Base-by-base conservation (phyloP, 257 asterid species). In the Gentiana straminea region DNA sequence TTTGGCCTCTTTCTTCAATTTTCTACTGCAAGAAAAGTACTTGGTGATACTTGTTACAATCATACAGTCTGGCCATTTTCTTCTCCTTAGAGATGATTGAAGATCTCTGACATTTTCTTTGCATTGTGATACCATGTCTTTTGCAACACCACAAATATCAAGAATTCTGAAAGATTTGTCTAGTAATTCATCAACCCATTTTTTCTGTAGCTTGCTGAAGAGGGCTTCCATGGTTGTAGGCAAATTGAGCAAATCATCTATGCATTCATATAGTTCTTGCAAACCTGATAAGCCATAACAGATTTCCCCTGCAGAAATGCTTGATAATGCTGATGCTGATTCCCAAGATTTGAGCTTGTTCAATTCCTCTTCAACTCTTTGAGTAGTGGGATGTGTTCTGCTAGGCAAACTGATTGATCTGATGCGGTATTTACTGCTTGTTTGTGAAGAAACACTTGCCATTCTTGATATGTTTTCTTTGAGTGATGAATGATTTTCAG, bases 341-440 rank as follows among this genome's bases (percentile, higher is more conserved):
- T 60, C 35, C 45, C 34, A 33, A 46, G 57, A 41, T 37, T 50
- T 64, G 43, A 67, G 36, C 53, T 64, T 61, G 34, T 46, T 67
- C 51, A 75, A 2, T 62, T 64, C 74, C 58, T 67, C 74, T 57
- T 75, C 71, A 53, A 61, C 34, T 43, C 43, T 55, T 4, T 63
- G 55, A 8, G 71, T 60, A 10, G 71, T 49, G 13, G 80, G 77
- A 57, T 70, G 80, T 55, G 77, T 67, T 57, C 76, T 58, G 64
- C 61, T 46, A 13, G 74, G 77, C 60, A 67, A 64, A 70, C 77
- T 70, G 46, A 67, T 70, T 59, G 77, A 75, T 53, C 69, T 51
- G 54, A 70, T 60, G 49, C 41, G 60, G 46, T 41, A 41, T 4
- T 41, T 41, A 1, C 9, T 5, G 33, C 55, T 67, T 34, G 67